Conservation (phyloP, 805 yeast species). For the Barnettozyma californica region DNA sequence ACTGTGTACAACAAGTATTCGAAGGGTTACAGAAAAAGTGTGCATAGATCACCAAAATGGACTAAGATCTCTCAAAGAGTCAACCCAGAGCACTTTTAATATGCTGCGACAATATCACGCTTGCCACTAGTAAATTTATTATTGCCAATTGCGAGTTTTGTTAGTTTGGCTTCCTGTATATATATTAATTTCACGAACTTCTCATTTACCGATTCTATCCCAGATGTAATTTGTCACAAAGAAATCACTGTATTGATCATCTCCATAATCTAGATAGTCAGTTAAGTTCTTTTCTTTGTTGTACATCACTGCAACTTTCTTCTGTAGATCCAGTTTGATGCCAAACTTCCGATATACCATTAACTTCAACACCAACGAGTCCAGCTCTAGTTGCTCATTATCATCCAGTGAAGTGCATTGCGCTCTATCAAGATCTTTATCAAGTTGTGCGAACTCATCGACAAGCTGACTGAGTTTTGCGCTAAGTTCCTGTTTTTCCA, state of each 20-base stretch:
- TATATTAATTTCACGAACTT: constrained; percentile 13
- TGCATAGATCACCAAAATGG: constrained; percentile 89
- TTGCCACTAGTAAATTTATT: neutral
- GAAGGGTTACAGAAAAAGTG: constrained; percentile 78
- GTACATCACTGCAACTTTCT: constrained; percentile 42
- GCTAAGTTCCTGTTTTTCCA: constrained; percentile 35
- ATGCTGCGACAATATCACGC: neutral
- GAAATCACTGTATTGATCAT: constrained; percentile 52
- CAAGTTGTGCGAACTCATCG: constrained; percentile 31
- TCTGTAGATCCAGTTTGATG: constrained; percentile 39
- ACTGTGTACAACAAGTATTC: constrained; percentile 74
- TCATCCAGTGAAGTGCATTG: constrained; percentile 28
- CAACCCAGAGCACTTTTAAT: constrained; percentile 47
- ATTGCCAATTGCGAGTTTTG: neutral
- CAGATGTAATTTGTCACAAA: constrained; percentile 74
- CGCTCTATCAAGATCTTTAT: constrained; percentile 17
- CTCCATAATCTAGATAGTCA: constrained; percentile 45
- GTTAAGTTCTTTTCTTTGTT: constrained; percentile 42
- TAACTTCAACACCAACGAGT: constrained; percentile 46
- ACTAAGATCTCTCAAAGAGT: constrained; percentile 77
- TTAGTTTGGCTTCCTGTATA: neutral
- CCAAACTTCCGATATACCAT: constrained; percentile 60
- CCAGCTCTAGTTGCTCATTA: constrained; percentile 28
- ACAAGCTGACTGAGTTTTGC: constrained; percentile 34
- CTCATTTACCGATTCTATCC: constrained; percentile 41